Evolutionary conservation across 768 basidiomycete genomes (phyloP).

Genomic region (Termitomyces sp.): DNA sequence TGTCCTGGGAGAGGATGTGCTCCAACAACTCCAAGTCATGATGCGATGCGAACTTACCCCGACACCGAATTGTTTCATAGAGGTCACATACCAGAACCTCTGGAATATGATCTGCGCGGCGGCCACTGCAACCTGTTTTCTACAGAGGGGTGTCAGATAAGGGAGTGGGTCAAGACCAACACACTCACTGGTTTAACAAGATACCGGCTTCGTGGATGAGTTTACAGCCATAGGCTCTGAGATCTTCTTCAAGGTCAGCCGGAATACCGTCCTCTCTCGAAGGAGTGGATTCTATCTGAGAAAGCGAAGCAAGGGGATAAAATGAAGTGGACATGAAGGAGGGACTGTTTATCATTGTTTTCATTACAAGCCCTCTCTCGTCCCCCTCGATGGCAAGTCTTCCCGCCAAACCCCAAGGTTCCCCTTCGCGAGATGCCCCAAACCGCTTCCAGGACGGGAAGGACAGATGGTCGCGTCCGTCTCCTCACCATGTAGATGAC

Average conservation of each 20-base stretch:
- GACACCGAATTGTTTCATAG: slow-evolving; percentile 92
- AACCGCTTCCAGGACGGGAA: slow-evolving; percentile 21
- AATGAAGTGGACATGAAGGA: slow-evolving; percentile 41
- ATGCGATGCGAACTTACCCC: slow-evolving; percentile 50
- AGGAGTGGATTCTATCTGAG: slow-evolving; percentile 75
- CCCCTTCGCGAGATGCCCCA: slow-evolving; percentile 5
- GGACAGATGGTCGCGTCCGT: slow-evolving; percentile 21
- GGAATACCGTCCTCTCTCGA: slow-evolving; percentile 82
- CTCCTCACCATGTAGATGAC: slow-evolving; percentile 7
- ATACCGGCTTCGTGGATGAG: slow-evolving; percentile 93
- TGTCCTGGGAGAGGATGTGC: slow-evolving; percentile 46
- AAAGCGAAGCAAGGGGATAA: slow-evolving; percentile 78
- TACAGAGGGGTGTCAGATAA: slow-evolving; percentile 22
- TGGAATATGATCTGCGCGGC: slow-evolving; percentile 96
- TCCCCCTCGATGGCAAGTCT: slow-evolving; percentile 29
- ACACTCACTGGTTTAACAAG: slow-evolving; percentile 77
- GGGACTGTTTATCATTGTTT: slow-evolving; percentile 11
- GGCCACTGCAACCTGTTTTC: slow-evolving; percentile 95
- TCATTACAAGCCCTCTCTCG: background rate
- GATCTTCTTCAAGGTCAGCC: slow-evolving; percentile 74
- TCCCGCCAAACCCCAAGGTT: slow-evolving; percentile 30
- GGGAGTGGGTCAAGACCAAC: background rate
- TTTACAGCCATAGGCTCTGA: slow-evolving; percentile 88
- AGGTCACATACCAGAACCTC: slow-evolving; percentile 93
- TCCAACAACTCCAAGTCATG: slow-evolving; percentile 1